These are phyloP conservation scores for Corymbia maculata DNA, from an alignment of 345 rosid genomes.

Conservation along the genomic window DNA sequence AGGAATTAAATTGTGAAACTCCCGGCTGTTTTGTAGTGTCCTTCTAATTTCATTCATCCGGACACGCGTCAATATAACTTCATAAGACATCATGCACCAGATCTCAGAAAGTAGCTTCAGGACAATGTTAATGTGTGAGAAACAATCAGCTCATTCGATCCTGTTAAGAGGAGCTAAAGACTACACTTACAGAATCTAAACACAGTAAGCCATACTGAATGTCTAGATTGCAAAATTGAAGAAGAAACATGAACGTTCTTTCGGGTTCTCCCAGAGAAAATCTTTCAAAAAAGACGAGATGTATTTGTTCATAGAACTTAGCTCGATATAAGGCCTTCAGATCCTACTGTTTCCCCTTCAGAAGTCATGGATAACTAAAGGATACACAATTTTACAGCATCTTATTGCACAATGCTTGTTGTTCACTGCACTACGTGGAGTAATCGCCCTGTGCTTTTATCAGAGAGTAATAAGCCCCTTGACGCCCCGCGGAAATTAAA, in stretches of 20 bases:
- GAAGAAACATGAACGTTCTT: neutral
- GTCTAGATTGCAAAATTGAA: neutral
- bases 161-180: neutral
- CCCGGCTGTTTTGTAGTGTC: neutral
- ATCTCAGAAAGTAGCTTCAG: neutral
- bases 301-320: neutral
- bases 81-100: neutral
- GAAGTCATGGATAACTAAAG: neutral
- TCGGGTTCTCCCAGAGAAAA: neutral
- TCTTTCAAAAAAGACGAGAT: neutral
- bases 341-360: neutral
- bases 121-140: neutral
- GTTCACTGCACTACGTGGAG: neutral
- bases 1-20: neutral
- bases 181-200: neutral
- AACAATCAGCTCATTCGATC: neutral
- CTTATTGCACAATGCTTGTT: neutral
- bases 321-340: neutral
- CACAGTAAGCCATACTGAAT: neutral
- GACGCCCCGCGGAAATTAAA: slow-evolving; percentile 6
- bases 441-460: slow-evolving; percentile 12
- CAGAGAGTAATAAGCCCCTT: slow-evolving; percentile 26
- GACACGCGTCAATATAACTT: neutral
- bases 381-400: neutral
- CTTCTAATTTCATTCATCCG: neutral